Percentiles rank a stretch among this genome's conserved stretches.
Evolutionary conservation across 2,329 filamentous ascomycete genomes (phyloP).

Genomic region (Cladobotryum mycophilum): DNA sequence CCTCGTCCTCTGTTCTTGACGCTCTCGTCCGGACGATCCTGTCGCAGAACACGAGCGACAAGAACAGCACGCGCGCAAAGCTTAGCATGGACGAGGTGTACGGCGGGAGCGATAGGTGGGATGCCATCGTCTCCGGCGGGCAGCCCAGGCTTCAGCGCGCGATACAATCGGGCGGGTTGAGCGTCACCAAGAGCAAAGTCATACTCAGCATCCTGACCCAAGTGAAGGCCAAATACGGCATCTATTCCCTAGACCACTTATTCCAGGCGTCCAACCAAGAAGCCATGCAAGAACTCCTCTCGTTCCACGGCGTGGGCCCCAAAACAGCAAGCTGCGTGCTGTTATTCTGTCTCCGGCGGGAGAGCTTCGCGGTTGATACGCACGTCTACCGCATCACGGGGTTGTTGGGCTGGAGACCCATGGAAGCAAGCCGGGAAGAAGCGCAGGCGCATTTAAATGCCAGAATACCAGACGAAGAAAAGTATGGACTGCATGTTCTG

Average conservation of each 20-base stretch:
- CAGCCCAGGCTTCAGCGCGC: slow-evolving; percentile 43
- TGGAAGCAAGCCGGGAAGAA: slow-evolving; percentile 35
- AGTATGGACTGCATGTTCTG: slow-evolving; percentile 45
- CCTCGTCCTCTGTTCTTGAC: slow-evolving; percentile 45
- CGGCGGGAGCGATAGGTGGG: slow-evolving; percentile 39
- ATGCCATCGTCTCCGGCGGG: slow-evolving; percentile 34
- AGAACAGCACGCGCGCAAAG: slow-evolving; percentile 55
- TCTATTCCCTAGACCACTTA: slow-evolving; percentile 44
- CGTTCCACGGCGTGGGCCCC: slow-evolving; percentile 45
- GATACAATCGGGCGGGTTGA: slow-evolving; percentile 66
- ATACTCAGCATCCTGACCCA: slow-evolving; percentile 65
- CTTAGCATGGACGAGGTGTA: slow-evolving; percentile 39
- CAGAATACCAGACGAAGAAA: slow-evolving; percentile 39
- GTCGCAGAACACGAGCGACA: slow-evolving; percentile 46
- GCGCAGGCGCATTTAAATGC: slow-evolving; percentile 45
- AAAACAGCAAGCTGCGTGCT: slow-evolving; percentile 50
- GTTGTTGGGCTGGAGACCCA: slow-evolving; percentile 43
- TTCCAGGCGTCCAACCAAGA: slow-evolving; percentile 36
- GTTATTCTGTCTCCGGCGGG: slow-evolving; percentile 42
- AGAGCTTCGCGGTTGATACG: slow-evolving; percentile 48
- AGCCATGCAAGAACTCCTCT: slow-evolving; percentile 44
- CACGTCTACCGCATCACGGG: slow-evolving; percentile 46
- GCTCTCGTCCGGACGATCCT: slow-evolving; percentile 47
- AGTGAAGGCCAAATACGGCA: slow-evolving; percentile 41
- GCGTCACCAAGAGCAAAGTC: slow-evolving; percentile 64